Conservation (phyloP, 768 basidiomycete species). For the Phlegmacium glaucopus region DNA sequence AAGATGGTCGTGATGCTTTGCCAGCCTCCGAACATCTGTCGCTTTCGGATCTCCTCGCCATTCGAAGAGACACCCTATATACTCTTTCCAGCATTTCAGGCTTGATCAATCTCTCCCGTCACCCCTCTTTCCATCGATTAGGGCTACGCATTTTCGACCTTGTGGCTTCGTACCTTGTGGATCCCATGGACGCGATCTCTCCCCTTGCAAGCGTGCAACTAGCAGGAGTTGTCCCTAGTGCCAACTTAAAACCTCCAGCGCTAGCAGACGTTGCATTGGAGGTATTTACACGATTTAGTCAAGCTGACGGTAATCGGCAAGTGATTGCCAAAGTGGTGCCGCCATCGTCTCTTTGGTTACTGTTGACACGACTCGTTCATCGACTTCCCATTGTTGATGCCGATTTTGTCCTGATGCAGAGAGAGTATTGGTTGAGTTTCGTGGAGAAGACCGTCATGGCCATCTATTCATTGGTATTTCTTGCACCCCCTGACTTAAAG, state of each 20-base stretch:
- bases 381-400: conserved; percentile 77
- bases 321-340: conserved; percentile 63
- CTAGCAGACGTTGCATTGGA: conserved; percentile 79
- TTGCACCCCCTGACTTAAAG: conserved; percentile 76
- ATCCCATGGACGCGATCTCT: conserved; percentile 61
- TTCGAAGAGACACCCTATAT: conserved; percentile 76
- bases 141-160: conserved; percentile 62
- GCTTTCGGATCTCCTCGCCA: conserved; percentile 62
- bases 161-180: conserved; percentile 72
- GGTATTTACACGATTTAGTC: conserved; percentile 75
- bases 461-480: conserved; percentile 85
- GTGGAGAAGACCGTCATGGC: conserved; percentile 76
- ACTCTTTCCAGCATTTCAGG: conserved; percentile 62
- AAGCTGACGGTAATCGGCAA: conserved; percentile 75
- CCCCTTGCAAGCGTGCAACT: conserved; percentile 60
- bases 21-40: conserved; percentile 61
- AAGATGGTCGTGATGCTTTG: conserved; percentile 28
- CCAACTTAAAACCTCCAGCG: conserved; percentile 49
- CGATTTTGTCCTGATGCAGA: conserved; percentile 65
- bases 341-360: conserved; percentile 47
- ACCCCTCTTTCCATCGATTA: conserved; percentile 40
- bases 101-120: conserved; percentile 44
- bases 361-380: conserved; percentile 72
- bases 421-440: conserved; percentile 73
- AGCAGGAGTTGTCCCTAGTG: conserved; percentile 39